Base-by-base conservation (phyloP, 345 rosid genomes). In the Eucalyptus regnans region DNA sequence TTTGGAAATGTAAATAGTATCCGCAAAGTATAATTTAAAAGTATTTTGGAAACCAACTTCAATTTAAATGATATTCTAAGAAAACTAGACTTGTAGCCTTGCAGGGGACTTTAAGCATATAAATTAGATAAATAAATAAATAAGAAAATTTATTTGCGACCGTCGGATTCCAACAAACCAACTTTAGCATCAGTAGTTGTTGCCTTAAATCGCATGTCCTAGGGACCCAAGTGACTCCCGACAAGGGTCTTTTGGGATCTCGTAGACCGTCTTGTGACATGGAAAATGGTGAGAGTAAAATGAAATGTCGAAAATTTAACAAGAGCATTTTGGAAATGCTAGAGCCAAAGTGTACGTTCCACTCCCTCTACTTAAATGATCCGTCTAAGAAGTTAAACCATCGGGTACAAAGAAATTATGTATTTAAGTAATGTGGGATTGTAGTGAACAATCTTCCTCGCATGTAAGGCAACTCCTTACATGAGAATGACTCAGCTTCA, bases 111-210 rank as follows among this genome's bases (percentile, higher is more conserved):
- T 18, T 37, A 37, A 33, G 25, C 22, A 71, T 18, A 37, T 37
- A 71, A 37, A 3, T 16, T 16, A 58, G 3, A 62, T 62, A 4
- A 17, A 71, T 71, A 8, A 18, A 17, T 33, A 18, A 17, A 37
- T 37, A 71, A 37, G 4, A 17, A 37, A 37, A 71, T 71, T 22
- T 37, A 71, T 2, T 5, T 18, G 27, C 3, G 8, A 76, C 2
- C 2, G 2, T 8, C 3, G 8, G 3, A 37, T 41, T 37, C 25
- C 1, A 0, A 12, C 27, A 1, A 37, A 1, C 7, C 2, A 71
- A 0, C 41, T 71, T 9, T 9, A 9, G 4, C 4, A 71, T 2
- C 2, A 0, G 1, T 8, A 4, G 7, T 6, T 9, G 4, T 71
- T 33, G 23, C 12, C 1, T 33, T 6, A 9, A 23, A 2, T 71